Base-by-base conservation (phyloP, 2,329 filamentous ascomycete species). In the Onygenales sp. region DNA sequence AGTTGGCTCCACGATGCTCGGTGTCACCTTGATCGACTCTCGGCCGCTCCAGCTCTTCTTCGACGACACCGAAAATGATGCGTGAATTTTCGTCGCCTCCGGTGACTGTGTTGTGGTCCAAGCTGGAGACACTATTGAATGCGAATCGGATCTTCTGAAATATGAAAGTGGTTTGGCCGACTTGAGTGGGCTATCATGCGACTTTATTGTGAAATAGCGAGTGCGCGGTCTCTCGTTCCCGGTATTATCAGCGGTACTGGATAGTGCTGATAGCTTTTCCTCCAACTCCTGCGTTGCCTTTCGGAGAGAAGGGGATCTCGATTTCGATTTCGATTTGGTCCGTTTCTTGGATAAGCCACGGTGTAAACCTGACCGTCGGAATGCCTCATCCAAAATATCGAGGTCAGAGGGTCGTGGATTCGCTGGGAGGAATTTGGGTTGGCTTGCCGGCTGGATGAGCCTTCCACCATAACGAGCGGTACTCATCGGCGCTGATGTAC, bases 201-300 rank as follows among this genome's bases (percentile, higher is more conserved):
- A 36, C 8, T 33, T 14, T 35, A 47, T 32, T 44, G 21, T 35
- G 27, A 38, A 47, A 39, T 32, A 50, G 31, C 50, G 7, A 32
- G 50, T 44, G n/a, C 13, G 21, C 21, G 21, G 21, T 27, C 21
- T 27, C 21, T 27, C 21, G 21, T 27, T 27, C 21, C 21, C 21
- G 21, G 21, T 31, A 42, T 50, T 27, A 11, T 45, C 39, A 2
- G 32, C 49, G 5, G 42, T 10, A 13, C 50, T 51, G 5, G 57
- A 54, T 41, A 69, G 61, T 11, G 59, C 58, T 14, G 62, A 59
- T 31, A 71, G 61, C 14, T 67, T 63, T 17, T 62, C 60, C 44
- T 70, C 67, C 49, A 73, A 58, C 7, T 72, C 69, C 32, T 65
- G 58, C n/a, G 68, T 62, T 1, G 69, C 70, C 55, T 69, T 57